Evolutionary conservation across 768 basidiomycete species (phyloP), one percentile per base, ranked within the genome.

Genomic region (Suillus subluteus): DNA sequence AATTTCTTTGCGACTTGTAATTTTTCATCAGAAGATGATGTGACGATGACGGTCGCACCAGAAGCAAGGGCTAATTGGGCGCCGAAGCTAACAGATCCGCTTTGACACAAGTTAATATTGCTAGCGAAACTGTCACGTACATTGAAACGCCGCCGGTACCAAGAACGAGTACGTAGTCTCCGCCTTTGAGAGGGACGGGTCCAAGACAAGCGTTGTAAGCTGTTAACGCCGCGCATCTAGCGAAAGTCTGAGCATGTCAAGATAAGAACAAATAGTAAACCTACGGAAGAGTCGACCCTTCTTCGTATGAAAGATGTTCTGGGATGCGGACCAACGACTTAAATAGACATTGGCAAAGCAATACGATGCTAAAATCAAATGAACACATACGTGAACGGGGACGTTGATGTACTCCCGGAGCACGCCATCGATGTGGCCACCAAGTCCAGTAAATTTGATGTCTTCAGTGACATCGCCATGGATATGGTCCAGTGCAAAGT

Each of bases 21-120:
- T 70, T 91, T 92, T 58, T 83, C 81, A 69, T 90, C 87, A 0
- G 87, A 87, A 1, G 88, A 90, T 1, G 89, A 90, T 0, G 89
- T 91, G 35, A 82, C 82, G 69, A 92, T 89, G 65, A 90, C 88
- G 1, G 76, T 83, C 2, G 88, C 89, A 43, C 89, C 89, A 9
- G 86, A 81, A 3, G 87, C 85, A 52, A 87, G 81, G 2, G 89
- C 88, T 55, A 91, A 75, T 74, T 90, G 87, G 4, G 85, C 76
- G 3, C 80, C 88, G 69, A 86, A 88, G 48, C 87, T 84, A 54
- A 68, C 69, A 6, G 73, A 69, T 44, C 72, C 69, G 18, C 3
- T 30, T 26, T 5, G 11, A 26, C 40, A 59, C 5, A 1, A 16
- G 23, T 26, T 30, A 12, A 18, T 12, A 40, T 6, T 21, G 11